Percentiles rank a stretch among this genome's conserved stretches.
phyloP scores from a whole-genome alignment of 2,329 filamentous ascomycete genomes.

The Pestalotiopsis sp. region DNA sequence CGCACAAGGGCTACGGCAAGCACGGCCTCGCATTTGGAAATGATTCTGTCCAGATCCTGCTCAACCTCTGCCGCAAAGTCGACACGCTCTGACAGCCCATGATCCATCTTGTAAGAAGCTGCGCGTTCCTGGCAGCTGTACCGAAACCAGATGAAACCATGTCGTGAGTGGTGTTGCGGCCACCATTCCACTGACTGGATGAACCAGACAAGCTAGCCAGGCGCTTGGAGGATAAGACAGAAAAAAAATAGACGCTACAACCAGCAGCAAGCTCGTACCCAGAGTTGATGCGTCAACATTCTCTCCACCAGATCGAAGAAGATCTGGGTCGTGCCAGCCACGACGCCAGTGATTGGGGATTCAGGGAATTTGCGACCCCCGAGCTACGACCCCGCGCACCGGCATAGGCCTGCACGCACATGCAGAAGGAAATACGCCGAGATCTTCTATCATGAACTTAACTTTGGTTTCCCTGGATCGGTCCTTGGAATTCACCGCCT shows the following conservation, averaged over 20 bases:
- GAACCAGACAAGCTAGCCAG: background rate
- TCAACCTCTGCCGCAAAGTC: background rate
- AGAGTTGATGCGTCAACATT: background rate
- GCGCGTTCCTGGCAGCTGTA: background rate
- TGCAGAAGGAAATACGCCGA: slow-evolving; percentile 1
- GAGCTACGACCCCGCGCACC: background rate
- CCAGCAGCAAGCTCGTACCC: background rate
- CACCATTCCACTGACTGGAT: background rate
- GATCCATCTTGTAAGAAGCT: background rate
- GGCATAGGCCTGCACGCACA: background rate
- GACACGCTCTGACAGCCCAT: background rate
- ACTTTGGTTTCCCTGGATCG: background rate
- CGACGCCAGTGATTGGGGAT: slow-evolving; percentile 7
- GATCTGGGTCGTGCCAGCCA: slow-evolving; percentile 2
- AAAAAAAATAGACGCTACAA: background rate
- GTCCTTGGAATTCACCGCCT: slow-evolving; percentile 3
- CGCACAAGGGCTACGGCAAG: background rate
- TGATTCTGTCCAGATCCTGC: background rate
- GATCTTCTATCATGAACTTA: background rate
- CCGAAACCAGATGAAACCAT: slow-evolving; percentile 7
- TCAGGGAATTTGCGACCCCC: background rate
- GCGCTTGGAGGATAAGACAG: background rate
- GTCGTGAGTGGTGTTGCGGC: background rate
- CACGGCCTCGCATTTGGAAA: background rate
- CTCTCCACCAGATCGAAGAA: slow-evolving; percentile 8